phyloP scores from a whole-genome alignment of 2,329 filamentous ascomycete species.

The Trichoderma sp. region DNA sequence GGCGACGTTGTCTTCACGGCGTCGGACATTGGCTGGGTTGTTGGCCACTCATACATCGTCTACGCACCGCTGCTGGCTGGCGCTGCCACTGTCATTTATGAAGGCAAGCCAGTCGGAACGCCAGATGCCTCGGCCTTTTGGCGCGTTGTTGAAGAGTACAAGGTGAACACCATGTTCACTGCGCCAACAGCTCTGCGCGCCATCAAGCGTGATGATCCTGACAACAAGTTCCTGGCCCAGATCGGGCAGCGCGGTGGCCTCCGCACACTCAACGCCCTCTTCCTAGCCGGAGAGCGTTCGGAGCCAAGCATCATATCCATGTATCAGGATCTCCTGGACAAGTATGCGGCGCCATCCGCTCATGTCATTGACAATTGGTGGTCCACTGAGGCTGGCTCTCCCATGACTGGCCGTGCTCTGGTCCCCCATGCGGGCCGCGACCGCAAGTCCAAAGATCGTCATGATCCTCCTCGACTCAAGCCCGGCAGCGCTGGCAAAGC shows the following conservation, averaged over 20 bases:
- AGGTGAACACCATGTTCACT: slow-evolving; percentile 79
- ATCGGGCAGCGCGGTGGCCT: slow-evolving; percentile 67
- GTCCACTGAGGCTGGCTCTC: slow-evolving; percentile 58
- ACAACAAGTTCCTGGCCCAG: slow-evolving; percentile 61
- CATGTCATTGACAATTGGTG: slow-evolving; percentile 60
- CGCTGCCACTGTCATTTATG: slow-evolving; percentile 82
- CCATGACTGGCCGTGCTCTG: slow-evolving; percentile 55
- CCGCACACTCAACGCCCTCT: slow-evolving; percentile 68
- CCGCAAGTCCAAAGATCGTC: slow-evolving; percentile 42
- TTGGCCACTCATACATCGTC: slow-evolving; percentile 71
- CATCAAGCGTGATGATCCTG: slow-evolving; percentile 80
- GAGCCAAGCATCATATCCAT: slow-evolving; percentile 80
- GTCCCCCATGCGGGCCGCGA: slow-evolving; percentile 57
- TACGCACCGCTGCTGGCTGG: slow-evolving; percentile 84
- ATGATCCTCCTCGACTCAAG: slow-evolving; percentile 57
- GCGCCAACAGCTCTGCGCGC: slow-evolving; percentile 84
- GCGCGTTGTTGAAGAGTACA: slow-evolving; percentile 80
- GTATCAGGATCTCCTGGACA: slow-evolving; percentile 70
- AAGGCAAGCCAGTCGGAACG: slow-evolving; percentile 91
- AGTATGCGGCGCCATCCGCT: slow-evolving; percentile 61
- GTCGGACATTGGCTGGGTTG: slow-evolving; percentile 84
- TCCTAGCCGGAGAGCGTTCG: slow-evolving; percentile 84
- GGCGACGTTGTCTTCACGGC: slow-evolving; percentile 73
- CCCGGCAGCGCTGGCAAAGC: slow-evolving; percentile 87
- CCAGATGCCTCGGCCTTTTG: slow-evolving; percentile 86